These are phyloP conservation scores for Decorospora gaudefroyi DNA, from an alignment of 2,329 filamentous ascomycete genomes.

Conservation along the genomic window DNA sequence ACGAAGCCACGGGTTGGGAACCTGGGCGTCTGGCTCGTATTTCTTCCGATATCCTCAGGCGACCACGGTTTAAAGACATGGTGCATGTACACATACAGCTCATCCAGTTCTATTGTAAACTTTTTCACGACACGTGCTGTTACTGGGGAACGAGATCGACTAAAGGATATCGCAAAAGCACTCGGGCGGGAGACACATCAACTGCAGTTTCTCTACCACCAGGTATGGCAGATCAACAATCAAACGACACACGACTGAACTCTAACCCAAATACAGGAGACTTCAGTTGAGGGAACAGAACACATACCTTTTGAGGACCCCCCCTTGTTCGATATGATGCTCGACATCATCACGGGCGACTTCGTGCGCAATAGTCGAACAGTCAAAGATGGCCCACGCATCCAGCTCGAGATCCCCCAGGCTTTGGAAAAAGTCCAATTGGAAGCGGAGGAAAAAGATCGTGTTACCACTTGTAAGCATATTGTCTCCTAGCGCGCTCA, in stretches of 20 bases:
- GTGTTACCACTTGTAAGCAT: not conserved
- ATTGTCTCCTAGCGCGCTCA: not conserved
- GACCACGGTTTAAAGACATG: not conserved
- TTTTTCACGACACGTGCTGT: not conserved
- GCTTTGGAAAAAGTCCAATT: not conserved
- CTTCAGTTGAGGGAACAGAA: not conserved
- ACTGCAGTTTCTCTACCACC: not conserved
- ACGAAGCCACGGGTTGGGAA: not conserved
- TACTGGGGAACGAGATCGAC: not conserved
- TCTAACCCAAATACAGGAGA: too few species aligned
- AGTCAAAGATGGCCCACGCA: slow-evolving; percentile 1
- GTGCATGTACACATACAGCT: not conserved
- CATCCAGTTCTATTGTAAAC: not conserved
- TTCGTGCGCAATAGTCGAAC: not conserved
- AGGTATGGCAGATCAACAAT: not conserved
- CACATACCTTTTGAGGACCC: slow-evolving; percentile 7
- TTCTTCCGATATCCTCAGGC: not conserved
- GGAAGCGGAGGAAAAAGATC: not conserved
- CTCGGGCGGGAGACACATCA: not conserved
- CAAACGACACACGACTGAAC: not conserved
- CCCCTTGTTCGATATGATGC: slow-evolving; percentile 9
- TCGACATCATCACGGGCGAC: slow-evolving; percentile 1
- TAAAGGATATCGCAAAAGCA: not conserved
- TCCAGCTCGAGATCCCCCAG: slow-evolving; percentile 3
- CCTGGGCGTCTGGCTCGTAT: not conserved